Percentiles rank a stretch among this genome's conserved stretches.
Evolutionary conservation across 345 rosid species (phyloP).

Genomic region (Salix suchowensis): DNA sequence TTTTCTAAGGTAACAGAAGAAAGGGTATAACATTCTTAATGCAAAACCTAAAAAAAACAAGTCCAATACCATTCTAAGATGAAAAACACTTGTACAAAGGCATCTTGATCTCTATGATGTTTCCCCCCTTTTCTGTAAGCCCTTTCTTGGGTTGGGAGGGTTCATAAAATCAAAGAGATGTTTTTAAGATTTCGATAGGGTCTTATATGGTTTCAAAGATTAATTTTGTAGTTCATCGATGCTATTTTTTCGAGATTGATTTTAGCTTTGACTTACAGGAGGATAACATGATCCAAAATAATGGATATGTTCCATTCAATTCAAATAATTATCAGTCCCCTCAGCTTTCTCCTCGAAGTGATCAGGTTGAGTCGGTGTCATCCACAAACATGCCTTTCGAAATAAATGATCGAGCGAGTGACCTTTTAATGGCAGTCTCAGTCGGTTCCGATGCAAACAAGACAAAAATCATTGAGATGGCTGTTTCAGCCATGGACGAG

Average conservation of each 20-base stretch:
- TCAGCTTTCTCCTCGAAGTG: conserved; percentile 6
- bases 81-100: no score
- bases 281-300: not conserved
- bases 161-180: no score
- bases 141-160: no score
- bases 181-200: no score
- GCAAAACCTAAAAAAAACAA: no score
- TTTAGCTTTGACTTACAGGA: not conserved
- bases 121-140: no score
- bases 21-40: no score
- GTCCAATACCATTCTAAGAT: no score
- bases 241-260: not conserved
- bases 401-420: conserved; percentile 22
- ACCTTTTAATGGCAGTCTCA: conserved; percentile 39
- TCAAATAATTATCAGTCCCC: not conserved
- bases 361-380: conserved; percentile 13
- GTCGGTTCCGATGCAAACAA: conserved; percentile 22
- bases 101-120: no score
- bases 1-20: no score
- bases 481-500: conserved; percentile 29
- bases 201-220: no score
- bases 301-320: not conserved
- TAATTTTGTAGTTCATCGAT: not conserved
- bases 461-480: conserved; percentile 19
- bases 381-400: not conserved